These are phyloP conservation scores for Annulohypoxylon truncatum DNA, from an alignment of 2,329 filamentous ascomycete genomes.

Conservation along the genomic window DNA sequence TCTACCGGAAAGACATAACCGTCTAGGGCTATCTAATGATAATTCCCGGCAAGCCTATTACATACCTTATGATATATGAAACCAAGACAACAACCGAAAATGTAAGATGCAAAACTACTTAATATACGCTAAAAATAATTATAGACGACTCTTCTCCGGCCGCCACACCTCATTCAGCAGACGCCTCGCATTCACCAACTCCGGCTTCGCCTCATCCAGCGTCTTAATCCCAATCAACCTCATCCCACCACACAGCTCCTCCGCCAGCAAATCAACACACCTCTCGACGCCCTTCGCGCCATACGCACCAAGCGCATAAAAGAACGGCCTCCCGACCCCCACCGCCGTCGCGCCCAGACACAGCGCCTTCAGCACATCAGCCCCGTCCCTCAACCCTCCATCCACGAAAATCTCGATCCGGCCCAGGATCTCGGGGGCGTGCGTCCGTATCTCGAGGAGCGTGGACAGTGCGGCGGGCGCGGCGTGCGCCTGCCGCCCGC, in stretches of 20 bases:
- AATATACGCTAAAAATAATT: not conserved
- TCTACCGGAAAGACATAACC: not conserved
- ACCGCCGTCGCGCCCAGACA: conserved; percentile 60
- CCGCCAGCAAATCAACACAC: conserved; percentile 47
- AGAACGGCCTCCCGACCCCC: conserved; percentile 59
- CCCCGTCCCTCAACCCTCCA: conserved; percentile 59
- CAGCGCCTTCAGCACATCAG: conserved; percentile 61
- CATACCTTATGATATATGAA: too few relatives aligned
- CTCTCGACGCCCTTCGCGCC: conserved; percentile 49
- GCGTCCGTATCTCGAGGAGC: conserved; percentile 58
- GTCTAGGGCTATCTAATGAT: too few relatives aligned
- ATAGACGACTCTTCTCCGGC: conserved; percentile 46
- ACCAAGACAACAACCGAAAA: too few relatives aligned
- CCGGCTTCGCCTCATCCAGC: conserved; percentile 59
- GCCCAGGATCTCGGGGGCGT: conserved; percentile 57
- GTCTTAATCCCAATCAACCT: conserved; percentile 61
- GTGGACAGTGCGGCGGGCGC: conserved; percentile 57
- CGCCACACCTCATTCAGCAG: conserved; percentile 51
- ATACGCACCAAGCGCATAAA: conserved; percentile 56
- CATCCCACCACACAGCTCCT: conserved; percentile 63
- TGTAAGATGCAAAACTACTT: not conserved
- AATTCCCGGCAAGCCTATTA: too few relatives aligned
- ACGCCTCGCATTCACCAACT: conserved; percentile 60
- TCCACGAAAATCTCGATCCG: conserved; percentile 60
- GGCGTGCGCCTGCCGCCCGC: conserved; percentile 62